Conservation (phyloP, 331 rosid genomes). For the Prunus yedoensis region DNA sequence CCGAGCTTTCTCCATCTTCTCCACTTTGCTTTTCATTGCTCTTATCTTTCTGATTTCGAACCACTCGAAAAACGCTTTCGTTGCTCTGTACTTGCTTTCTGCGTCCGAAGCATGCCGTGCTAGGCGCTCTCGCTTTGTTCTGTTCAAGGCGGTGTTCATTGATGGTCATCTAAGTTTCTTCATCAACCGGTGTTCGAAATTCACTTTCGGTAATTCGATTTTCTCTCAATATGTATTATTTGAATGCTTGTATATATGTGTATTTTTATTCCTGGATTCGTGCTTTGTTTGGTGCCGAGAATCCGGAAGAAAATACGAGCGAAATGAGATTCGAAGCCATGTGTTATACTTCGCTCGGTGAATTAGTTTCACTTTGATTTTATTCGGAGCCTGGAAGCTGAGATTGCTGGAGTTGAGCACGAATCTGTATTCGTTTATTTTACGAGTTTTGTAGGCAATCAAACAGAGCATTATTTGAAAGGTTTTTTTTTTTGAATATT, state of each 20-base stretch:
- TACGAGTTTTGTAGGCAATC: constrained; percentile 16
- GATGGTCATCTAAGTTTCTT: constrained; percentile 40
- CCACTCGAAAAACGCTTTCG: not conserved
- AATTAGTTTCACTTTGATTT: not conserved
- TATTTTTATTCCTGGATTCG: constrained; percentile 2
- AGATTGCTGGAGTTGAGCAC: not conserved
- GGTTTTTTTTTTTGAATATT: not conserved
- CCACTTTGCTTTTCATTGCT: not conserved
- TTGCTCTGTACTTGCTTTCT: not conserved
- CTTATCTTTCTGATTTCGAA: not conserved
- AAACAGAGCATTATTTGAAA: constrained; percentile 14
- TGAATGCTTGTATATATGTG: not conserved
- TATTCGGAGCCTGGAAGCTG: not conserved
- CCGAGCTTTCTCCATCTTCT: no score
- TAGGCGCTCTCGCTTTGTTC: not conserved
- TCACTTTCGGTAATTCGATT: constrained; percentile 17
- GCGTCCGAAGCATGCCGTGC: not conserved
- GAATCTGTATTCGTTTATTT: not conserved
- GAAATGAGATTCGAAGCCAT: constrained; percentile 10
- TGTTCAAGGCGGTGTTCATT: constrained; percentile 32
- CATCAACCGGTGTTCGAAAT: constrained; percentile 6
- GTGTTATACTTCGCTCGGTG: not conserved
- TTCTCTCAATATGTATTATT: not conserved
- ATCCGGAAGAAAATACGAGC: not conserved
- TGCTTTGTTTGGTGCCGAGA: constrained; percentile 32